Evolutionary conservation across 768 basidiomycete genomes (phyloP).

Genomic region (Boletus rubroflammeus): DNA sequence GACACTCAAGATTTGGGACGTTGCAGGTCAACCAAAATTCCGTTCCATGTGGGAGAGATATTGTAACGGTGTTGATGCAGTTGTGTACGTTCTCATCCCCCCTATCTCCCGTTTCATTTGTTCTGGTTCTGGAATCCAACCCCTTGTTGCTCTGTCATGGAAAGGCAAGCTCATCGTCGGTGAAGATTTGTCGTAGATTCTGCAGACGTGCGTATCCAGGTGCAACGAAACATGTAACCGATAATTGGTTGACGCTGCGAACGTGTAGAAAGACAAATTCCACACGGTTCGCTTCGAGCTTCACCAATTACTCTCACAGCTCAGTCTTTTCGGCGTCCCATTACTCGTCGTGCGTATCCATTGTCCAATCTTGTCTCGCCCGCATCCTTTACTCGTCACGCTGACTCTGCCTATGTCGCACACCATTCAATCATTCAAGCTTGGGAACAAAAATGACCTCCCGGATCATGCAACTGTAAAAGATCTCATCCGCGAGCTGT

Average conservation of each 20-base stretch:
- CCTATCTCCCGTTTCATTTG: neutral
- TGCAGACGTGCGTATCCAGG: constrained; percentile 59
- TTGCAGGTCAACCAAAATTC: constrained; percentile 92
- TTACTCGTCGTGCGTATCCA: constrained; percentile 67
- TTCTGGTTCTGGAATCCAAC: neutral
- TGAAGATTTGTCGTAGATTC: constrained; percentile 91
- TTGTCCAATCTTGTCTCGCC: neutral
- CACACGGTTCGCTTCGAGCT: constrained; percentile 81
- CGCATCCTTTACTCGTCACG: neutral
- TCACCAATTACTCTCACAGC: constrained; percentile 70
- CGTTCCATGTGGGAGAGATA: constrained; percentile 96
- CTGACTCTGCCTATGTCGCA: neutral
- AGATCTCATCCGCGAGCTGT: constrained; percentile 79
- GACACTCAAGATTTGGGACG: constrained; percentile 93
- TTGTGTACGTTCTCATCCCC: constrained; percentile 57
- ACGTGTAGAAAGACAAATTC: constrained; percentile 67
- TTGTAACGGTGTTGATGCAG: constrained; percentile 88
- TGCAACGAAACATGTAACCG: neutral
- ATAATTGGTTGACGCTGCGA: constrained; percentile 1
- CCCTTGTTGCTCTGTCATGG: neutral
- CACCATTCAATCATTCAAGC: constrained; percentile 34
- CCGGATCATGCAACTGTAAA: constrained; percentile 73
- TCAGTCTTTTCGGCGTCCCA: constrained; percentile 66
- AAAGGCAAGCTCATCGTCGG: constrained; percentile 14
- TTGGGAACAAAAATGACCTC: constrained; percentile 93